A percentile compares a stretch with the other conserved stretches of the same genome.
phyloP scores from a whole-genome alignment of 1,284 basidiomycete species.

The Irpex rosettiformis region DNA sequence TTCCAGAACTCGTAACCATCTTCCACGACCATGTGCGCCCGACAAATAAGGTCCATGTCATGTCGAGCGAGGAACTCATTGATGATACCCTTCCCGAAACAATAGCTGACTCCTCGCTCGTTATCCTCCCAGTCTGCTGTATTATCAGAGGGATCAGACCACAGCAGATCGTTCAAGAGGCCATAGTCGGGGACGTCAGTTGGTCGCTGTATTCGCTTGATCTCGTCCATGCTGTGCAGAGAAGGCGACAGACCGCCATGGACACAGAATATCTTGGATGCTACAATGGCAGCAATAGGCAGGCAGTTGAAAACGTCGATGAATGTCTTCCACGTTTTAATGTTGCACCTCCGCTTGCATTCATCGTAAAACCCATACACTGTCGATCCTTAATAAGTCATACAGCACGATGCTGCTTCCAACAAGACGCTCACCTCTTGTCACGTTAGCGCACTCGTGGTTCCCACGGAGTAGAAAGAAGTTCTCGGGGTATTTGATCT shows the following conservation, averaged over 20 bases:
- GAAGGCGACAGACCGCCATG: conserved; percentile 99
- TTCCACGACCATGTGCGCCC: conserved; percentile 99
- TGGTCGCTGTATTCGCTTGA: conserved; percentile 95
- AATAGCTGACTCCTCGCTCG: conserved; percentile 99
- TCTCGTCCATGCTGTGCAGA: conserved; percentile 97
- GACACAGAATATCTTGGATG: conserved; percentile 99
- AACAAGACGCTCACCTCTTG: conserved; percentile 67
- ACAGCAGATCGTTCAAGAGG: conserved; percentile 94
- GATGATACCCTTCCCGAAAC: conserved; percentile 97
- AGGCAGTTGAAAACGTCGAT: conserved; percentile 99
- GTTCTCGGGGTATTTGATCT: conserved; percentile 99
- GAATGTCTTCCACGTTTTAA: conserved; percentile 99
- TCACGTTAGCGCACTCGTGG: conserved; percentile 99
- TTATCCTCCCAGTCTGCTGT: conserved; percentile 99
- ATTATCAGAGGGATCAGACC: conserved; percentile 98
- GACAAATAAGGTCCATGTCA: conserved; percentile 99
- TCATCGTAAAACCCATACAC: conserved; percentile 99
- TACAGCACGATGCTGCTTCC: conserved; percentile 4
- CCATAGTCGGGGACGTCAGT: conserved; percentile 99
- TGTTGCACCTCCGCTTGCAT: conserved; percentile 98
- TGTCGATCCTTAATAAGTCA: conserved; percentile 31
- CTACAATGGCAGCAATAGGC: conserved; percentile 97
- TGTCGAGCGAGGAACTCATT: conserved; percentile 91
- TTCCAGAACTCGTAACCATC: conserved; percentile 99
- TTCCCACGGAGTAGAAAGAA: conserved; percentile 98